Evolutionary conservation across 352 stramenopile species (phyloP).

Genomic region (Pythium folliculosum): DNA sequence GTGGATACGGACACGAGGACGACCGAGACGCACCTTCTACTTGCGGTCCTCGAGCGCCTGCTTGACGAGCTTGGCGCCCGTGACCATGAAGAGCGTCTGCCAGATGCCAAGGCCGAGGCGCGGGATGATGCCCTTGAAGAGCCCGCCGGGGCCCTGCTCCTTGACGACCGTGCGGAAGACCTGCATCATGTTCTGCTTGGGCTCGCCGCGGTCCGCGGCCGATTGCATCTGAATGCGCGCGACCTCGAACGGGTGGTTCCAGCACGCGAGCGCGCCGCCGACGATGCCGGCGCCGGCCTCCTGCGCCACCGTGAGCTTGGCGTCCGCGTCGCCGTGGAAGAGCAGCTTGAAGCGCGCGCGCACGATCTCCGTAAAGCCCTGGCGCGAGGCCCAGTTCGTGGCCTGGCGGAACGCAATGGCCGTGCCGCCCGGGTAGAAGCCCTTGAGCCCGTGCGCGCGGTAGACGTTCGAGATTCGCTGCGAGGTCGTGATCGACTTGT

Average conservation of each 20-base stretch:
- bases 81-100: slow-evolving; percentile 94
- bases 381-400: slow-evolving; percentile 91
- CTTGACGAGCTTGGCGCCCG: slow-evolving; percentile 88
- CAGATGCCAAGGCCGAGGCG: slow-evolving; percentile 86
- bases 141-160: slow-evolving; percentile 77
- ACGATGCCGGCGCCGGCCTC: slow-evolving; percentile 87
- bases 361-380: slow-evolving; percentile 91
- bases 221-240: slow-evolving; percentile 93
- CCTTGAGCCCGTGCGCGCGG: slow-evolving; percentile 81
- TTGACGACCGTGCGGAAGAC: slow-evolving; percentile 87
- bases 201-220: slow-evolving; percentile 82
- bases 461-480: slow-evolving; percentile 87
- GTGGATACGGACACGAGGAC: too few relatives aligned
- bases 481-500: slow-evolving; percentile 86
- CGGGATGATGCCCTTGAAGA: slow-evolving; percentile 92
- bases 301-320: slow-evolving; percentile 88
- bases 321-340: slow-evolving; percentile 80
- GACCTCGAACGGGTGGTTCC: slow-evolving; percentile 93
- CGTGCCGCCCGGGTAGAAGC: slow-evolving; percentile 90
- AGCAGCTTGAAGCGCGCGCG: slow-evolving; percentile 82
- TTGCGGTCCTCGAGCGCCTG: slow-evolving; percentile 72
- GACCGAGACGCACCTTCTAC: slow-evolving; percentile 4
- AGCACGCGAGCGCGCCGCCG: slow-evolving; percentile 85
- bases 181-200: slow-evolving; percentile 90
- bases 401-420: slow-evolving; percentile 91